Evolutionary conservation across 1,139 yeast species (phyloP).

Genomic region (Scheffersomyces quercinus): DNA sequence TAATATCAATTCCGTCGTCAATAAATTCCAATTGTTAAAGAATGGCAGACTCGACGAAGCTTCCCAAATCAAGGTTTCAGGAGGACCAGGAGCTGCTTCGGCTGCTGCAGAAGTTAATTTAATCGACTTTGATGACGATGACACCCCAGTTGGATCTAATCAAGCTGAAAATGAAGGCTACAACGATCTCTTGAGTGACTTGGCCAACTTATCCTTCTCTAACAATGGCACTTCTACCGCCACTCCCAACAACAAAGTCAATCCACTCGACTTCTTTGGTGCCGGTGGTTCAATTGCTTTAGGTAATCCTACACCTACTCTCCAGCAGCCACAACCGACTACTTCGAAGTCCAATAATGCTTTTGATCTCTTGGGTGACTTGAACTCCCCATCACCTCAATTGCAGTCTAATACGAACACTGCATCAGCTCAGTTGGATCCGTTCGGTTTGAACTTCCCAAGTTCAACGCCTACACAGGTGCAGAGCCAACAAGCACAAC

Average conservation of each 20-base stretch:
- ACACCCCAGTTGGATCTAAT: conserved; percentile 37
- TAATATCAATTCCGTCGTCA: conserved; percentile 66
- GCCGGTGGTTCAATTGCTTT: conserved; percentile 47
- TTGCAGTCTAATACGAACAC: conserved; percentile 40
- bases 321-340: conserved; percentile 15
- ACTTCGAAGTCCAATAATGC: conserved; percentile 12
- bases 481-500: conserved; percentile 15
- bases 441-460: conserved; percentile 53
- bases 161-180: conserved; percentile 50
- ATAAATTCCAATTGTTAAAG: conserved; percentile 66
- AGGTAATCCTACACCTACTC: conserved; percentile 17
- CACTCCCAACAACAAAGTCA: conserved; percentile 23
- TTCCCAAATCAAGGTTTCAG: conserved; percentile 46
- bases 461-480: conserved; percentile 37
- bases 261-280: conserved; percentile 44
- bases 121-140: conserved; percentile 76
- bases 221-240: conserved; percentile 13
- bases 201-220: conserved; percentile 60
- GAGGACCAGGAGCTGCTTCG: conserved; percentile 33
- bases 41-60: conserved; percentile 67
- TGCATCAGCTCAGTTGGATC: conserved; percentile 36
- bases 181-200: conserved; percentile 70
- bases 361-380: conserved; percentile 46
- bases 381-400: conserved; percentile 49
- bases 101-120: conserved; percentile 52